These are phyloP conservation scores for Colletotrichum noveboracense DNA, from an alignment of 2,329 filamentous ascomycete species.

Conservation along the genomic window DNA sequence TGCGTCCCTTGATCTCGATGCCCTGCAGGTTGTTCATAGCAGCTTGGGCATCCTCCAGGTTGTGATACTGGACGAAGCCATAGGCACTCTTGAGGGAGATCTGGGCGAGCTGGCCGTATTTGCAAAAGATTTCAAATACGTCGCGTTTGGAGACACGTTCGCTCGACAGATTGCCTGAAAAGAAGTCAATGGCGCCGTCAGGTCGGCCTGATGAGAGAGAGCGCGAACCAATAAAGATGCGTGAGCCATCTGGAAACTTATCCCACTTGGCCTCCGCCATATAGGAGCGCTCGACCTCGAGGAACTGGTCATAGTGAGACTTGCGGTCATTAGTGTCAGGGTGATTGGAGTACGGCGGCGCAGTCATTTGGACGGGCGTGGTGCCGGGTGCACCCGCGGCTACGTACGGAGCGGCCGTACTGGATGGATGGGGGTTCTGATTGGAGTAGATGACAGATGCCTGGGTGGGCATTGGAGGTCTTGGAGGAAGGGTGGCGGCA, in stretches of 20 bases:
- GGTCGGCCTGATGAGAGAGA: slow-evolving; percentile 29
- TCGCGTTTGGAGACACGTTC: slow-evolving; percentile 94
- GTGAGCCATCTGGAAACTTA: slow-evolving; percentile 76
- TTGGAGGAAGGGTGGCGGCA: slow-evolving; percentile 51
- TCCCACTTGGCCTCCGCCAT: slow-evolving; percentile 83
- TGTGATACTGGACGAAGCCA: slow-evolving; percentile 94
- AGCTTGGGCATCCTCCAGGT: slow-evolving; percentile 72
- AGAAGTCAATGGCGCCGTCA: slow-evolving; percentile 9
- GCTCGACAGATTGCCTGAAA: slow-evolving; percentile 83
- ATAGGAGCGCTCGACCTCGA: slow-evolving; percentile 75
- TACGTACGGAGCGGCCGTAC: slow-evolving; percentile 35
- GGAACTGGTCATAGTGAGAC: slow-evolving; percentile 73
- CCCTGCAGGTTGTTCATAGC: slow-evolving; percentile 84
- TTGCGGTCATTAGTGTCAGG: slow-evolving; percentile 56
- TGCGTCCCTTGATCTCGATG: slow-evolving; percentile 82
- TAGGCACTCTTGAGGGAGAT: slow-evolving; percentile 97
- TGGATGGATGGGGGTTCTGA: slow-evolving; percentile 30
- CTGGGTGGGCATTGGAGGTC: slow-evolving; percentile 47
- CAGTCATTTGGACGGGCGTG: slow-evolving; percentile 34
- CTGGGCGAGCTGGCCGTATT: slow-evolving; percentile 86
- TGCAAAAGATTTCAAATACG: slow-evolving; percentile 88
- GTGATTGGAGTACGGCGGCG: slow-evolving; percentile 34
- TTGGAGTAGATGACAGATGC: slow-evolving; percentile 38
- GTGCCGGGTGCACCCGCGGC: slow-evolving; percentile 32
- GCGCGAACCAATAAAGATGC: slow-evolving; percentile 78